phyloP scores from a whole-genome alignment of 345 rosid genomes.

The Murraya paniculata region DNA sequence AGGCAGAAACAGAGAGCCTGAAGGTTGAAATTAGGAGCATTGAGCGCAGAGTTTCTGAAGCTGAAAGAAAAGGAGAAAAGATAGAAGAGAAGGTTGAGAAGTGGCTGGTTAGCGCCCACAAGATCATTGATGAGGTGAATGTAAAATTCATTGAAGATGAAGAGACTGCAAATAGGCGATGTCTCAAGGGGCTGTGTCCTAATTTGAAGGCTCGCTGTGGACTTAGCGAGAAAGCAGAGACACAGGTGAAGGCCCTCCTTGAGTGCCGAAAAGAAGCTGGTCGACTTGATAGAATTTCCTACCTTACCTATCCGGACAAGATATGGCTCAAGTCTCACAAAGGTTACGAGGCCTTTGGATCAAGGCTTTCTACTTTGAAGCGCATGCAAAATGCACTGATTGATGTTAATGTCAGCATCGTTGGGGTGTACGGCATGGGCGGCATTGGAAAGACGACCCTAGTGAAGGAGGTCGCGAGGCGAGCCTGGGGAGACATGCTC shows the following conservation, averaged over 20 bases:
- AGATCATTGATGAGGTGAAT: neutral
- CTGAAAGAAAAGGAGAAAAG: neutral
- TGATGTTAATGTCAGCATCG: too few species aligned
- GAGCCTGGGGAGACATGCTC: too few species aligned
- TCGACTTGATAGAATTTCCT: neutral
- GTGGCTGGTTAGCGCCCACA: too few species aligned
- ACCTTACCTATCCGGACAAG: neutral
- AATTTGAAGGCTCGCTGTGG: neutral
- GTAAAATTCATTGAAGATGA: neutral
- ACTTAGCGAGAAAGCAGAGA: too few species aligned
- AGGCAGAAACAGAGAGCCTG: neutral
- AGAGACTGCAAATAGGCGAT: neutral
- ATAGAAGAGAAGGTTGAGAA: too few species aligned
- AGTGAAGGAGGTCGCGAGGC: too few species aligned
- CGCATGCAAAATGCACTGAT: too few species aligned
- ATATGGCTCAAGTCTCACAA: neutral
- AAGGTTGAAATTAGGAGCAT: neutral
- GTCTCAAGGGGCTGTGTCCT: slow-evolving; percentile 14
- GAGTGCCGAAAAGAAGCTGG: neutral
- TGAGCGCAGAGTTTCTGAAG: neutral
- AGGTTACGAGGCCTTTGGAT: too few species aligned
- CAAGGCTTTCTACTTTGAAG: too few species aligned
- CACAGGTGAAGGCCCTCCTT: neutral
- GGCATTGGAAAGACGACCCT: too few species aligned
- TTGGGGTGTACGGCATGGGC: too few species aligned